Evolutionary conservation across 129 eudicot species (phyloP).

Genomic region (Apium graveolens): DNA sequence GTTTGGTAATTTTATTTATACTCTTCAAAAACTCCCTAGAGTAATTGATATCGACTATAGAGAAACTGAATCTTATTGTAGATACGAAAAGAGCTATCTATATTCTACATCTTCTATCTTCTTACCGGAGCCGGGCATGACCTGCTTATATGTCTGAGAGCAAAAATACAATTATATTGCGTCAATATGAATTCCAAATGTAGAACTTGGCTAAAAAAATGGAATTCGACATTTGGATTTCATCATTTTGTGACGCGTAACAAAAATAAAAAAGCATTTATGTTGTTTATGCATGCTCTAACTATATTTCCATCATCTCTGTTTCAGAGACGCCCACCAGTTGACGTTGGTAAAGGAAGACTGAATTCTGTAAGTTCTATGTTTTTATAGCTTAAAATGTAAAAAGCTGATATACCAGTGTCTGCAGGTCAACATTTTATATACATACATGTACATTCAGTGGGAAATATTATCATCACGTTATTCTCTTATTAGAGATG

Average conservation of each 20-base stretch:
- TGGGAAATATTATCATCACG: not conserved
- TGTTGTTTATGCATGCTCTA: slow-evolving; percentile 1
- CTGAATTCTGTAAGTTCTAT: slow-evolving; percentile 54
- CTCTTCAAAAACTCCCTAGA: not conserved
- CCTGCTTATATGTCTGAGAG: not conserved
- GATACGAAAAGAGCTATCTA: not conserved
- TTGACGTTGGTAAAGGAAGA: slow-evolving; percentile 53
- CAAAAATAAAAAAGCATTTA: not conserved
- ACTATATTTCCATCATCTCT: not conserved
- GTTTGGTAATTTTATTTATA: not conserved
- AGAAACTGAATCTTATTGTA: not conserved
- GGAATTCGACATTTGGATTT: not conserved
- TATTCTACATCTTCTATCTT: not conserved
- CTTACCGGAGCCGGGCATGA: not conserved
- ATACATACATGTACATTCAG: not conserved
- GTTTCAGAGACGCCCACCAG: slow-evolving; percentile 82
- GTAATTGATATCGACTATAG: not conserved
- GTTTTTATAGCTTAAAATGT: slow-evolving; percentile 2
- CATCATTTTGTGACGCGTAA: not conserved
- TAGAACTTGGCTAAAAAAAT: not conserved
- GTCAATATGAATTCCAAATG: not conserved
- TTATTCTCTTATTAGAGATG: not conserved
- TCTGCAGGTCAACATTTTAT: not conserved
- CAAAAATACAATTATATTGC: not conserved
- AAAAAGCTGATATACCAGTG: not conserved